Conservation (phyloP, 164 flowering plant genomes). For the Sedum album region DNA sequence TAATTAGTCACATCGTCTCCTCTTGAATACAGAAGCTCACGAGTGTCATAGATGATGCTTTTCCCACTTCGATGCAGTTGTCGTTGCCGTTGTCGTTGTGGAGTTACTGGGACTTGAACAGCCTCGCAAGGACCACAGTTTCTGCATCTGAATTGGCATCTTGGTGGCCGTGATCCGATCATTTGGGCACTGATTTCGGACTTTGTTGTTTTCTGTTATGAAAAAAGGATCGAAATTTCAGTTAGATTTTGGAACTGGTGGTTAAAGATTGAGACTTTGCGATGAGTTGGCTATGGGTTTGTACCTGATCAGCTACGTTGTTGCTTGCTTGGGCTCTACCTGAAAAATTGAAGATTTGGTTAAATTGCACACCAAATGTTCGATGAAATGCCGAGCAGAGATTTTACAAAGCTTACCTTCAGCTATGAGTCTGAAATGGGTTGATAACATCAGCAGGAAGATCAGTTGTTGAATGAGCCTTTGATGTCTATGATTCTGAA, state of each 20-base stretch:
- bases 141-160: slow-evolving; percentile 47
- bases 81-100: slow-evolving; percentile 17
- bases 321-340: not conserved
- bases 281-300: not conserved
- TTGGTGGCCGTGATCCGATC: slow-evolving; percentile 46
- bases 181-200: slow-evolving; percentile 12
- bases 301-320: not conserved
- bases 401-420: slow-evolving; percentile 29
- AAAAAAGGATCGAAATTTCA: not conserved
- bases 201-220: slow-evolving; percentile 17
- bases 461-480: slow-evolving; percentile 14
- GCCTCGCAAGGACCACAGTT: slow-evolving; percentile 57
- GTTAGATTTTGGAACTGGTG: not conserved
- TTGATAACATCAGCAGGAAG: slow-evolving; percentile 27
- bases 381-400: not conserved
- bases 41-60: slow-evolving; percentile 15
- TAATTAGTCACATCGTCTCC: slow-evolving; percentile 57
- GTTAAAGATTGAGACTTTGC: not conserved
- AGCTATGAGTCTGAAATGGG: slow-evolving; percentile 27
- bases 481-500: not conserved
- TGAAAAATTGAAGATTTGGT: not conserved
- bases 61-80: not conserved
- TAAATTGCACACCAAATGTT: not conserved
- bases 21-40: slow-evolving; percentile 26
- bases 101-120: slow-evolving; percentile 56